These are phyloP conservation scores for Glycine latifolia DNA, from an alignment of 306 rosid genomes.

Conservation along the genomic window DNA sequence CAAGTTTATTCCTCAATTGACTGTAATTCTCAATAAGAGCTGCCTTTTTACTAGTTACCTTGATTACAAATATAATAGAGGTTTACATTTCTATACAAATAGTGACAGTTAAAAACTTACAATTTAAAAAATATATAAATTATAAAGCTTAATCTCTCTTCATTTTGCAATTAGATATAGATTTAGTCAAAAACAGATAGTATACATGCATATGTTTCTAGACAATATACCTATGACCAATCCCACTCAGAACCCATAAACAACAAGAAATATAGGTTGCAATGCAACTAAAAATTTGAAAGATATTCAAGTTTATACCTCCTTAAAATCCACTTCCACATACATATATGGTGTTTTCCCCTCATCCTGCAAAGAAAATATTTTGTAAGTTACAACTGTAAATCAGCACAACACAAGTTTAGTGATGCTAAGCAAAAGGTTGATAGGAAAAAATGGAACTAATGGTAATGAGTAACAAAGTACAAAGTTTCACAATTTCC, in stretches of 20 bases:
- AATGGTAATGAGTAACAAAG: constrained; percentile 17
- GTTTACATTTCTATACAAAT: constrained; percentile 28
- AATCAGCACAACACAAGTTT: constrained; percentile 21
- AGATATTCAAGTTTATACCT: constrained; percentile 61
- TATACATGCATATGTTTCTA: neutral
- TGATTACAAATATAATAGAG: constrained; percentile 31
- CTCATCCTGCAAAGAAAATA: constrained; percentile 71
- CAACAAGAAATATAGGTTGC: constrained; percentile 23
- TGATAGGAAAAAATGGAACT: constrained; percentile 6
- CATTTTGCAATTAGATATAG: constrained; percentile 19
- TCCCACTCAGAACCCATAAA: constrained; percentile 31
- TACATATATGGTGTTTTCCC: constrained; percentile 82
- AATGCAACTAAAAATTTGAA: constrained; percentile 41
- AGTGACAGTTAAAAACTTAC: constrained; percentile 1
- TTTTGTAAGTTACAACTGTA: constrained; percentile 34
- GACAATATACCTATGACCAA: constrained; percentile 32
- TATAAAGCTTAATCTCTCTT: constrained; percentile 12
- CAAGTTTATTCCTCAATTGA: constrained; percentile 76
- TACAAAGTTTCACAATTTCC: constrained; percentile 1
- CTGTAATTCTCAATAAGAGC: constrained; percentile 72
- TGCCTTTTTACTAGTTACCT: constrained; percentile 94
- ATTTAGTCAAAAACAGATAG: constrained; percentile 26
- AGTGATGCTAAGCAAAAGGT: constrained; percentile 28
- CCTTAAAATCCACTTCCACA: constrained; percentile 95
- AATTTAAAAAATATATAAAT: constrained; percentile 1